A percentile compares a stretch with the other conserved stretches of the same genome.
Conservation (phyloP, 2,329 filamentous ascomycete genomes). For the Pestalotiopsis sp. region DNA sequence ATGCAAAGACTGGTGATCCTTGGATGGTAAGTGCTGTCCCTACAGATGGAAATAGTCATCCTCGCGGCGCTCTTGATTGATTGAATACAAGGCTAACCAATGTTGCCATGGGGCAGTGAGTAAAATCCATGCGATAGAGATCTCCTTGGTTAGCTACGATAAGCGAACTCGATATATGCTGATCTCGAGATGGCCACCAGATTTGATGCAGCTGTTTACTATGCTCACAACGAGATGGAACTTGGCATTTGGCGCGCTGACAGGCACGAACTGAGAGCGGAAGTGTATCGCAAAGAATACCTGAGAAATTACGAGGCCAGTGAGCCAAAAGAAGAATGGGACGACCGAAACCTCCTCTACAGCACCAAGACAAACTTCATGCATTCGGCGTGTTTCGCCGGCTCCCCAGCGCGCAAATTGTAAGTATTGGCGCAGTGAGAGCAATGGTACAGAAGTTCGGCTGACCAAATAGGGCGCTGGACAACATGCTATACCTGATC, state of each 20-base stretch:
- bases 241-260: conserved; percentile 19
- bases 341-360: conserved; percentile 26
- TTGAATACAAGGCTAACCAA: neutral
- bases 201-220: conserved; percentile 20
- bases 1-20: conserved; percentile 16
- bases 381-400: conserved; percentile 14
- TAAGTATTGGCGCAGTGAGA: neutral
- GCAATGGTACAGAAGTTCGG: neutral
- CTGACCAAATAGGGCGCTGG: conserved; percentile 1
- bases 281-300: conserved; percentile 21
- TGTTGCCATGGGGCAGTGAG: neutral
- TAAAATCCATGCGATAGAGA: neutral
- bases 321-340: conserved; percentile 23
- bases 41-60: neutral
- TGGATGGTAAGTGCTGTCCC: conserved; percentile 9
- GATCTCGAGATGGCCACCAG: neutral
- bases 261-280: conserved; percentile 18
- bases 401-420: neutral
- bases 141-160: no score
- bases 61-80: no score
- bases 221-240: conserved; percentile 24
- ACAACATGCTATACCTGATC: neutral
- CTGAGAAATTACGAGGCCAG: conserved; percentile 18
- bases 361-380: conserved; percentile 21
- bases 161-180: neutral